Base-by-base conservation (phyloP, 129 eudicot species). In the Flaveria sonorensis region DNA sequence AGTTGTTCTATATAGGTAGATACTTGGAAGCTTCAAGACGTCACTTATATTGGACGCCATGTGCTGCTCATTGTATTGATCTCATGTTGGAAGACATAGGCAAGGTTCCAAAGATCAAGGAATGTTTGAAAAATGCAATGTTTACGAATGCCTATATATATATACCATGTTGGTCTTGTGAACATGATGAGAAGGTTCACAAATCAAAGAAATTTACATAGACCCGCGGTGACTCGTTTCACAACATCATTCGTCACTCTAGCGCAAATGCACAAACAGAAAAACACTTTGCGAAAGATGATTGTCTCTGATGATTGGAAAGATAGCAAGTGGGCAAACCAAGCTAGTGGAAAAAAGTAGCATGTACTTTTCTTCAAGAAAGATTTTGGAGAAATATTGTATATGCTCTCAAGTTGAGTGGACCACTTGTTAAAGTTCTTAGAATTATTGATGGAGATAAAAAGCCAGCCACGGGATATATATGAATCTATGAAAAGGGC, bases 211-310 rank as follows among this genome's bases (percentile, higher is more conserved):
- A 70, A 70, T 40, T 19, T 81, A 13, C 46, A 62, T 10, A 32
- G 19, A 32, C 82, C 78, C 10, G 71, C 42, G 3, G 47, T 10
- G 3, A 82, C 78, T 1, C 10, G 74, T 7, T 82, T 82, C 64
- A 78, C 68, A 30, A 82, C 82, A 15, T 62, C 62, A 0, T 82
- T 82, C 51, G 62, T 76, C n/a, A 73, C 75, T 23, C 40, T 82
- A 3, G 45, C 61, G 1, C 23, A 64, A 13, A 30, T 82, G 1
- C 53, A 48, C 23, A 71, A 63, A 28, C 73, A 51, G 6, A 71
- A 82, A 16, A 36, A 47, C 3, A 40, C 75, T 21, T 66, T 73
- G 74, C 4, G 4, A 10, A 45, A 9, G 24, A 45, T 59, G 56
- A 28, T 59, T 6, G 11, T 21, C 7, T 36, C 46, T 19, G 1